A percentile compares a stretch with the other conserved stretches of the same genome.
Conservation (phyloP, 1,284 basidiomycete species). For the Lentinula novae-zelandiae region DNA sequence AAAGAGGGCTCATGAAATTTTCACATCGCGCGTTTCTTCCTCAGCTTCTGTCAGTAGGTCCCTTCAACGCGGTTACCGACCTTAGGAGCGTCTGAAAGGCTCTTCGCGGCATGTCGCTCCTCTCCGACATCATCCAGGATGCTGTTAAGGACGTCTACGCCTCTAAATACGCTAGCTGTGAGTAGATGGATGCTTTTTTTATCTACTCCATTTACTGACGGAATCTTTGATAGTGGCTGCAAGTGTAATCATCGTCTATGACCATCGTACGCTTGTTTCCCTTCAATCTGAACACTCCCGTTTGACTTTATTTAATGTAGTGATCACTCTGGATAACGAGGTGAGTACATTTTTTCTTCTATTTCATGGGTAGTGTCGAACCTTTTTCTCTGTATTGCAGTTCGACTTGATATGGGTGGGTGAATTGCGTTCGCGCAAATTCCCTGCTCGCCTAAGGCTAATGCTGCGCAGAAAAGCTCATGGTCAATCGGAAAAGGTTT, state of each 20-base stretch:
- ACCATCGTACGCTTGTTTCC: slow-evolving; percentile 39
- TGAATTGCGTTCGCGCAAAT: neutral
- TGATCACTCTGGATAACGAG: slow-evolving; percentile 50
- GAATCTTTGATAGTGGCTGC: slow-evolving; percentile 36
- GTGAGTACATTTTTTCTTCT: slow-evolving; percentile 26
- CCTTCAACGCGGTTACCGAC: neutral
- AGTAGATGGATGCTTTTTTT: slow-evolving; percentile 12
- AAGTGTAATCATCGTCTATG: slow-evolving; percentile 46
- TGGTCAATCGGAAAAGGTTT: slow-evolving; percentile 50
- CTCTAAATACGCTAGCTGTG: slow-evolving; percentile 37
- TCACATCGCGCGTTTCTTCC: neutral
- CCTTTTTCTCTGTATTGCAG: slow-evolving; percentile 25
- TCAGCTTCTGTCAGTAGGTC: neutral
- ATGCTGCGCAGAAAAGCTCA: slow-evolving; percentile 33
- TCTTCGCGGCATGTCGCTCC: neutral
- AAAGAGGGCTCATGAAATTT: neutral
- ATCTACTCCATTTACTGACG: neutral
- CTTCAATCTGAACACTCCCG: neutral
- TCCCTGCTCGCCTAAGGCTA: slow-evolving; percentile 1
- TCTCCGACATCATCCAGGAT: neutral
- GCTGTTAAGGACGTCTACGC: slow-evolving; percentile 25
- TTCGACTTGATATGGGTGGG: slow-evolving; percentile 52
- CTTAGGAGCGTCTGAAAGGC: neutral
- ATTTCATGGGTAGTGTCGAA: neutral
- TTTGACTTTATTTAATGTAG: slow-evolving; percentile 25